A percentile compares a stretch with the other conserved stretches of the same genome.
Conservation (phyloP, 2,329 filamentous ascomycete species). For the Aureobasidium sp. region DNA sequence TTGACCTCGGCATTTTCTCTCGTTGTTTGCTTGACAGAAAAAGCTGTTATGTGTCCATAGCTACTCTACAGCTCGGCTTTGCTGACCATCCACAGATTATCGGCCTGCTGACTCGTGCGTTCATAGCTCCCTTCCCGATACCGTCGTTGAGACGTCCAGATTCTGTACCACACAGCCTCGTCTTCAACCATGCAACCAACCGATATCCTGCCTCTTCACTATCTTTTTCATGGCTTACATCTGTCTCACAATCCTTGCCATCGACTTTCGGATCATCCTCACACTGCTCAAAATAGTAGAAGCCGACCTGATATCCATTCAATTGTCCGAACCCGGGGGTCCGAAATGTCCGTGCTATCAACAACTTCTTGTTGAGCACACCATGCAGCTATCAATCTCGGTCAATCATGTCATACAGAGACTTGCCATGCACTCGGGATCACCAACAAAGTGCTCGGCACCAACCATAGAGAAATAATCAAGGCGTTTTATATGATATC, state of each 20-base stretch:
- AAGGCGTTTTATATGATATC: slow-evolving; percentile 11
- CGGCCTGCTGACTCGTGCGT: slow-evolving; percentile 2
- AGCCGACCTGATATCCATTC: not conserved
- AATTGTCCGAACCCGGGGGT: not conserved
- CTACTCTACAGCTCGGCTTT: not conserved
- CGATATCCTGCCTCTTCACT: not conserved
- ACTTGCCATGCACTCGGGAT: not conserved
- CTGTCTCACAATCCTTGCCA: not conserved
- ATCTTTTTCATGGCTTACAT: not conserved
- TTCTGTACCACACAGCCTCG: not conserved
- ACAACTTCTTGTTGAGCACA: not conserved
- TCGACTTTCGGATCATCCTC: not conserved
- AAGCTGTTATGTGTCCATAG: not conserved
- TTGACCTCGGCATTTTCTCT: not conserved
- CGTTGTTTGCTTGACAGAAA: not conserved
- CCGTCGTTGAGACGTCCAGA: not conserved
- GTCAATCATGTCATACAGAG: not conserved
- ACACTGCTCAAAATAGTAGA: not conserved
- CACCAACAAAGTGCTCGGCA: not conserved
- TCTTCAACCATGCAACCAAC: not conserved
- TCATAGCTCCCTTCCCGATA: not conserved
- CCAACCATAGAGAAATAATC: not conserved
- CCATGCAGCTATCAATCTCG: not conserved
- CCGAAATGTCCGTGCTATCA: not conserved
- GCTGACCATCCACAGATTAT: slow-evolving; percentile 3